Evolutionary conservation across 192 early-diverging fungal genomes (phyloP).

Genomic region (Entomortierella lignicola): DNA sequence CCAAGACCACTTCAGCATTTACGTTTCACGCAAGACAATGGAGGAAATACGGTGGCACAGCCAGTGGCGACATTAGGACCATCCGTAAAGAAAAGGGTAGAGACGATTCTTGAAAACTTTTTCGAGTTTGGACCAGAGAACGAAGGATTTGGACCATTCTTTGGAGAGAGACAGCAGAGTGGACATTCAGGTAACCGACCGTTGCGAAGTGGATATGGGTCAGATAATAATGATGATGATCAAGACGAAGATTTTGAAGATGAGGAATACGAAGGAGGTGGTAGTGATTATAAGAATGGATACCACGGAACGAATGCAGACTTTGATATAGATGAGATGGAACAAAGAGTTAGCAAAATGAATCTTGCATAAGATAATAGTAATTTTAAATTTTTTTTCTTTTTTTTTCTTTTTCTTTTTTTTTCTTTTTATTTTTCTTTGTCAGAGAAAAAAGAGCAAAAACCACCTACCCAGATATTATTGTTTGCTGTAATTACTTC

Average conservation of each 20-base stretch:
- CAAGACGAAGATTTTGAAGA: constrained; percentile 43
- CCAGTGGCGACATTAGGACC: constrained; percentile 11
- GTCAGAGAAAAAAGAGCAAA: neutral
- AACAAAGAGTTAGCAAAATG: constrained; percentile 43
- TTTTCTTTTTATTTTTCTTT: neutral
- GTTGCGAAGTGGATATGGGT: constrained; percentile 26
- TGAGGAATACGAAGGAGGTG: constrained; percentile 13
- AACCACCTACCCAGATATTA: too few species aligned
- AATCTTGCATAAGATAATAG: constrained; percentile 8
- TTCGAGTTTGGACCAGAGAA: constrained; percentile 55
- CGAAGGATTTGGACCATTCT: constrained; percentile 52
- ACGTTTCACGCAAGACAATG: constrained; percentile 31
- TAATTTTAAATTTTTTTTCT: neutral
- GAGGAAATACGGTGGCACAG: neutral
- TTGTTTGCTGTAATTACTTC: too few species aligned
- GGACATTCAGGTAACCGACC: neutral
- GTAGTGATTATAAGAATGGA: constrained; percentile 6
- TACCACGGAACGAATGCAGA: constrained; percentile 20
- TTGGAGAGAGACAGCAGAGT: constrained; percentile 19
- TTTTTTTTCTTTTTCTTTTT: neutral
- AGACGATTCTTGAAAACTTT: constrained; percentile 53
- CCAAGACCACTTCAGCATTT: constrained; percentile 44
- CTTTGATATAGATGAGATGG: constrained; percentile 55
- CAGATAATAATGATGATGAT: constrained; percentile 34
- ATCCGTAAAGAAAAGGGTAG: constrained; percentile 45